These are phyloP conservation scores for Fonsecaea monophora DNA, from an alignment of 2,329 filamentous ascomycete genomes.

Conservation along the genomic window DNA sequence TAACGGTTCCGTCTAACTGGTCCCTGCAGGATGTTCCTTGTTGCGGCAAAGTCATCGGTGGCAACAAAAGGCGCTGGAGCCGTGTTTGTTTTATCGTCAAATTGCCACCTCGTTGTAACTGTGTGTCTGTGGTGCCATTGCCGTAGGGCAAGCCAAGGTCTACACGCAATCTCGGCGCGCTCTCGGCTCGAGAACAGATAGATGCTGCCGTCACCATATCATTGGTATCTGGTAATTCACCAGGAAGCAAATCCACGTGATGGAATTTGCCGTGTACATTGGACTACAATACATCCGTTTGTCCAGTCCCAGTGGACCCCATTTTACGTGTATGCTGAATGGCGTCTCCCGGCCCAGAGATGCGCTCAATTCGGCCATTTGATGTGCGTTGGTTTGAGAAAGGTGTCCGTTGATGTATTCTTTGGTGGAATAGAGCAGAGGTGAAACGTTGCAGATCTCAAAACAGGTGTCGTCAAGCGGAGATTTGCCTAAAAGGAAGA, in stretches of 20 bases:
- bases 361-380: slow-evolving; percentile 35
- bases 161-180: slow-evolving; percentile 13
- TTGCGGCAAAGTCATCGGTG: slow-evolving; percentile 19
- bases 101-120: slow-evolving; percentile 21
- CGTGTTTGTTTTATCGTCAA: slow-evolving; percentile 10
- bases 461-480: slow-evolving; percentile 40
- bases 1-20: background rate
- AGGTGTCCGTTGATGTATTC: slow-evolving; percentile 44
- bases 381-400: slow-evolving; percentile 36
- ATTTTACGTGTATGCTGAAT: slow-evolving; percentile 41
- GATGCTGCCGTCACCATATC: slow-evolving; percentile 35
- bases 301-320: slow-evolving; percentile 38
- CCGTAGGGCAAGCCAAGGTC: slow-evolving; percentile 9
- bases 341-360: slow-evolving; percentile 34
- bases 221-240: slow-evolving; percentile 37
- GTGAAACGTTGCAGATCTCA: slow-evolving; percentile 44
- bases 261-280: slow-evolving; percentile 38
- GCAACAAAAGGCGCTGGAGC: background rate
- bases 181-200: background rate
- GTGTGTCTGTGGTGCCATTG: background rate
- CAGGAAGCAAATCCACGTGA: slow-evolving; percentile 43
- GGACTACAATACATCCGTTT: slow-evolving; percentile 44
- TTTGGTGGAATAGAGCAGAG: slow-evolving; percentile 36
- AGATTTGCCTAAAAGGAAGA: slow-evolving; percentile 41
- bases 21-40: slow-evolving; percentile 12